Conservation (phyloP, 2,329 filamentous ascomycete genomes). For the Paramyrothecium roridum region DNA sequence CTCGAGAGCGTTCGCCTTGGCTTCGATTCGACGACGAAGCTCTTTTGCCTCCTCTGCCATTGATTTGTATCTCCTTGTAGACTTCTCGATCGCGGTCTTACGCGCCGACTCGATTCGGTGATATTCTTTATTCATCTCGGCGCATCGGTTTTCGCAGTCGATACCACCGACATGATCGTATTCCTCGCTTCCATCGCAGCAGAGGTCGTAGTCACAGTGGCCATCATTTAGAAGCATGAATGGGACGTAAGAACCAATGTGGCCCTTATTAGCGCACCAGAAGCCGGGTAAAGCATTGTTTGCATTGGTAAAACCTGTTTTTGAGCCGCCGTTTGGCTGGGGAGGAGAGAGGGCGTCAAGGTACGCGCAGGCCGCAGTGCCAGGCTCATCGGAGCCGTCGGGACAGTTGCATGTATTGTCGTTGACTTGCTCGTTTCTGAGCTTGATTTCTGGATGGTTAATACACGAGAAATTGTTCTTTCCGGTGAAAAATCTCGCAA, state of each 20-base stretch:
- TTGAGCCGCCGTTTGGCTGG: too few species aligned
- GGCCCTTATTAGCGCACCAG: constrained; percentile 93
- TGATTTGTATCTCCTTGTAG: constrained; percentile 68
- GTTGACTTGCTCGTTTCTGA: constrained; percentile 74
- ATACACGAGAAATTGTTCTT: constrained; percentile 79
- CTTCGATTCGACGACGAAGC: constrained; percentile 66
- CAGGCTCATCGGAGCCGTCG: constrained; percentile 94
- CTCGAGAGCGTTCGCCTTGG: constrained; percentile 62
- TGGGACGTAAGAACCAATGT: constrained; percentile 78
- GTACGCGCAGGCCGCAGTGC: constrained; percentile 85
- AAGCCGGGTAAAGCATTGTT: constrained; percentile 79
- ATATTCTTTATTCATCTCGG: constrained; percentile 85
- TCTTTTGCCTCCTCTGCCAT: constrained; percentile 70
- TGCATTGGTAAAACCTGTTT: too few species aligned
- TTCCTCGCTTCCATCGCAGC: constrained; percentile 94
- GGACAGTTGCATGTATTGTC: constrained; percentile 98
- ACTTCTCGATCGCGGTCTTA: constrained; percentile 65
- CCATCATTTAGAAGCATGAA: constrained; percentile 92
- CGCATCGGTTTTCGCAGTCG: constrained; percentile 83
- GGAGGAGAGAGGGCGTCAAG: constrained; percentile 77
- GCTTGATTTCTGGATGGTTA: constrained; percentile 69
- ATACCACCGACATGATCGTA: constrained; percentile 73
- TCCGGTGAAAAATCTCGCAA: constrained; percentile 81
- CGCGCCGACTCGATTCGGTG: constrained; percentile 75
- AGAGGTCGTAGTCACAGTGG: constrained; percentile 90